Evolutionary conservation across 108 stramenopile genomes (phyloP).

Genomic region (Mediolabrus comicus): DNA sequence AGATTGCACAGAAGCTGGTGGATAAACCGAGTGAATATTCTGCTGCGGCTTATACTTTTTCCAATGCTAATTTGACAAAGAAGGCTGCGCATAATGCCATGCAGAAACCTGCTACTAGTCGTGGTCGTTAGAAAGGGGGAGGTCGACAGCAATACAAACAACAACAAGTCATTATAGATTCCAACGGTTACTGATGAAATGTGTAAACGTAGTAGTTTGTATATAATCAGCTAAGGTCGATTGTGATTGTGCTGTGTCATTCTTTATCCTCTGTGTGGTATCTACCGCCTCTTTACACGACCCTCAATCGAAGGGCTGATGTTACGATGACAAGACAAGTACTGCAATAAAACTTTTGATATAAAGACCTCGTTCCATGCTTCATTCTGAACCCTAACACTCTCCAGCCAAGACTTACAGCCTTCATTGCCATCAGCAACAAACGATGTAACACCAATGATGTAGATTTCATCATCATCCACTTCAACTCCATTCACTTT

Average conservation of each 20-base stretch:
- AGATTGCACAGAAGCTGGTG: conserved; percentile 30
- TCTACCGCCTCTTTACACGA: conserved; percentile 11
- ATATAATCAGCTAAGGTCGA: not conserved
- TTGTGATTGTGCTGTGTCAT: too few species aligned
- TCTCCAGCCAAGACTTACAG: conserved; percentile 26
- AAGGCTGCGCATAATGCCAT: conserved; percentile 7
- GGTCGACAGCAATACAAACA: too few species aligned
- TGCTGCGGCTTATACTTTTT: conserved; percentile 9
- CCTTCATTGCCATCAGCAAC: conserved; percentile 43
- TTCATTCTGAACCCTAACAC: conserved; percentile 3
- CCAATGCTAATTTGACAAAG: conserved; percentile 8
- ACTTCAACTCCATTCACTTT: conserved; percentile 31
- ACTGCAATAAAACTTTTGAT: conserved; percentile 34
- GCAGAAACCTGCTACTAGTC: not conserved
- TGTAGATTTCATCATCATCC: conserved; percentile 11
- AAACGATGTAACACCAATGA: conserved; percentile 35
- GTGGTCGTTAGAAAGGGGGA: not conserved
- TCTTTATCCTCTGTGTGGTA: not conserved
- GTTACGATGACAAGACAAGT: conserved; percentile 10
- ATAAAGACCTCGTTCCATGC: conserved; percentile 24
- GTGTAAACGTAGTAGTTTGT: not conserved
- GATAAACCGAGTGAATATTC: conserved; percentile 44
- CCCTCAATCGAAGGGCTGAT: conserved; percentile 22
- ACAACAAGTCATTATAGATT: too few species aligned
- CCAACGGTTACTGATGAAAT: not conserved